Evolutionary conservation across 116 monocot species (phyloP).

Genomic region (Phalaenopsis hybrid): DNA sequence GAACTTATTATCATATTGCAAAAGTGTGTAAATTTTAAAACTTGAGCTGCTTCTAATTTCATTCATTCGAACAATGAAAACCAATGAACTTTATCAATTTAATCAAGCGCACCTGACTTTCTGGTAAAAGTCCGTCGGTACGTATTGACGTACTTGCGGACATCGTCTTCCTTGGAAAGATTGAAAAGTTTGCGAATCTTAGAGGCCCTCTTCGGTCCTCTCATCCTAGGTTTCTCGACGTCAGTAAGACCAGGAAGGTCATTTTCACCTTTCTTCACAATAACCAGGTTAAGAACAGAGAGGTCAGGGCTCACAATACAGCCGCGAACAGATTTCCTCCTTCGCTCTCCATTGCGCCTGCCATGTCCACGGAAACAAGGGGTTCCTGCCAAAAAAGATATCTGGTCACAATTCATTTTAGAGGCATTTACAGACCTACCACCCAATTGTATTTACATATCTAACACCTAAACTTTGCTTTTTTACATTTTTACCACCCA

Average conservation of each 20-base stretch:
- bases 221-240: constrained; percentile 31
- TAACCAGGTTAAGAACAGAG: constrained; percentile 24
- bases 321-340: constrained; percentile 32
- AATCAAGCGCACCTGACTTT: constrained; percentile 13
- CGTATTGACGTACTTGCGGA: constrained; percentile 30
- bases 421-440: too few relatives aligned
- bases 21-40: too few relatives aligned
- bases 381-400: constrained; percentile 15
- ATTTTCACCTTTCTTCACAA: constrained; percentile 33
- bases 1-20: too few relatives aligned
- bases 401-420: too few relatives aligned
- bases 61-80: too few relatives aligned
- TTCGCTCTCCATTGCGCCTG: constrained; percentile 30
- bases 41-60: too few relatives aligned
- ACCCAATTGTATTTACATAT: too few relatives aligned
- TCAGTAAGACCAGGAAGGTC: constrained; percentile 31
- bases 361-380: constrained; percentile 30
- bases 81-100: too few relatives aligned
- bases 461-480: too few relatives aligned
- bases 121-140: constrained; percentile 21
- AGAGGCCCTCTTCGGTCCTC: constrained; percentile 32
- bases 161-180: constrained; percentile 30
- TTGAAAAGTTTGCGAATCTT: constrained; percentile 34
- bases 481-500: too few relatives aligned
- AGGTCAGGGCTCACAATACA: constrained; percentile 32